Conservation (phyloP, 805 yeast genomes). For the Pichia pseudocactophila region DNA sequence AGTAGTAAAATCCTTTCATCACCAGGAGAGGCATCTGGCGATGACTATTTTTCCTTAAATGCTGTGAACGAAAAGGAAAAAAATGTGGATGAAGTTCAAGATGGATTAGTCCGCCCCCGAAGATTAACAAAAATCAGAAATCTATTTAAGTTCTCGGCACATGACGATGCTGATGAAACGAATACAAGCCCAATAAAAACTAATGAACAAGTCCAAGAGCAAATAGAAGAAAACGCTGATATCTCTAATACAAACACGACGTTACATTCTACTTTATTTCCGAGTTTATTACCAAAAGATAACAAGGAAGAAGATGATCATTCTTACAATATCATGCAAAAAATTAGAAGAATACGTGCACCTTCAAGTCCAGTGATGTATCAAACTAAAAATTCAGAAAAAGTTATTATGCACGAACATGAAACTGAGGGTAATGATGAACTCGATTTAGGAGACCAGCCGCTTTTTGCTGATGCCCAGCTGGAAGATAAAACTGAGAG, state of each 20-base stretch:
- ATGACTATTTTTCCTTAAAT: conserved; percentile 11
- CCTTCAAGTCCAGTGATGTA: conserved; percentile 24
- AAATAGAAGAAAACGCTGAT: neutral
- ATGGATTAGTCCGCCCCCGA: conserved; percentile 10
- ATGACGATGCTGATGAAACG: neutral
- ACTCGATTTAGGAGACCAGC: conserved; percentile 21
- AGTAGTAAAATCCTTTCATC: neutral
- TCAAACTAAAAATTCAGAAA: conserved; percentile 7
- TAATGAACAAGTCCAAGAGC: no score
- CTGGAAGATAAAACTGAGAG: neutral
- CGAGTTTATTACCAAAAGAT: neutral
- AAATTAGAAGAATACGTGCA: conserved; percentile 28
- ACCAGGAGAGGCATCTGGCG: neutral
- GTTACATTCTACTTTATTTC: neutral
- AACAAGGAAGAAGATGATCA: conserved; percentile 9
- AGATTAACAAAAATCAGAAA: conserved; percentile 23
- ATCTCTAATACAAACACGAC: neutral
- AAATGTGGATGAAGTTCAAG: conserved; percentile 12
- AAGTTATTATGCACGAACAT: neutral
- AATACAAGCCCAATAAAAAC: no score
- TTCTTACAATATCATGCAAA: conserved; percentile 23
- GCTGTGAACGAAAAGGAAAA: neutral
- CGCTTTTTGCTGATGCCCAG: neutral
- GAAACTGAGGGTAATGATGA: conserved; percentile 13
- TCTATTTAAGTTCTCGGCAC: conserved; percentile 21